A percentile compares a stretch with the other conserved stretches of the same genome.
Evolutionary conservation across 352 stramenopile genomes (phyloP).

Genomic region (Globisporangium acanthophoron): DNA sequence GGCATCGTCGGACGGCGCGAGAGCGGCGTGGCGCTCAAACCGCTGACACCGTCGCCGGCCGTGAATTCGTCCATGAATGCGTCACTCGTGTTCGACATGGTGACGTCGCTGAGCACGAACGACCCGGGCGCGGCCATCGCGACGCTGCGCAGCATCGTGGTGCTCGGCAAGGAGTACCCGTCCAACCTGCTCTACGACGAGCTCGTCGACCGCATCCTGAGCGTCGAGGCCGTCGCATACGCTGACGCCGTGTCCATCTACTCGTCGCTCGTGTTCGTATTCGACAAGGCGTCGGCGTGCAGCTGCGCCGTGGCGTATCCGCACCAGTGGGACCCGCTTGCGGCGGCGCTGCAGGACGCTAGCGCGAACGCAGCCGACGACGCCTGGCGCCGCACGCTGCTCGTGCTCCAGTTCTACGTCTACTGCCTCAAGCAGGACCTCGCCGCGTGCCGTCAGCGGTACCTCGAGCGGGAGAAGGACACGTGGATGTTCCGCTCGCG

Average conservation of each 20-base stretch:
- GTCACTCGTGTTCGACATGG: constrained; percentile 79
- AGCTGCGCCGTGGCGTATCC: constrained; percentile 59
- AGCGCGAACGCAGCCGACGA: constrained; percentile 40
- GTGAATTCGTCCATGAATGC: constrained; percentile 76
- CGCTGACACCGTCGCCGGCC: constrained; percentile 50
- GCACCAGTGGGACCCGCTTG: constrained; percentile 62
- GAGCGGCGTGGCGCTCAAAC: constrained; percentile 29
- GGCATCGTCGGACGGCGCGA: constrained; percentile 4
- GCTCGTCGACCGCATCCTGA: constrained; percentile 77
- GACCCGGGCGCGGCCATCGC: constrained; percentile 73
- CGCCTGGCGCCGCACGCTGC: constrained; percentile 54
- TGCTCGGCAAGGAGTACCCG: constrained; percentile 78
- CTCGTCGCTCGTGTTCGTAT: constrained; percentile 75
- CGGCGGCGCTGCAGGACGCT: constrained; percentile 53
- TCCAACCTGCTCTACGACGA: constrained; percentile 76
- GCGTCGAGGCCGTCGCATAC: constrained; percentile 61
- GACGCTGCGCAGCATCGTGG: constrained; percentile 73
- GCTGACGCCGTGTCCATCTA: constrained; percentile 71
- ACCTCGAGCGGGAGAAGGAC: constrained; percentile 34
- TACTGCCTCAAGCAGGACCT: constrained; percentile 80
- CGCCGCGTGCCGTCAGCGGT: constrained; percentile 41
- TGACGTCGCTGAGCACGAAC: constrained; percentile 79
- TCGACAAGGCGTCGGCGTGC: constrained; percentile 63
- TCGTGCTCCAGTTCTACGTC: constrained; percentile 78
- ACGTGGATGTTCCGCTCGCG: constrained; percentile 60